phyloP scores from a whole-genome alignment of 2,329 filamentous ascomycete genomes.

The Paecilomyces sp. region DNA sequence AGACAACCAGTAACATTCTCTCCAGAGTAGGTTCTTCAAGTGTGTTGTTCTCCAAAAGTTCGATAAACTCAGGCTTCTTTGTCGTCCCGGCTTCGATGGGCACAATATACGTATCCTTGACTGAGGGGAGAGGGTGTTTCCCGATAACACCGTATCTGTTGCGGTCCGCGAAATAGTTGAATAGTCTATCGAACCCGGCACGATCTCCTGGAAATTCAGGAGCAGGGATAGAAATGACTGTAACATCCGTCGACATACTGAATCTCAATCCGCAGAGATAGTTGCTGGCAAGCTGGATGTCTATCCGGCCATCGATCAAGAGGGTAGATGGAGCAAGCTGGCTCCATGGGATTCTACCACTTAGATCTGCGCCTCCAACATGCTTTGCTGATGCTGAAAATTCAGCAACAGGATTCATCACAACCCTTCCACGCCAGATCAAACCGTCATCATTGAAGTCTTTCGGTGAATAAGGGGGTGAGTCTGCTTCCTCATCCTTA shows the following conservation, averaged over 20 bases:
- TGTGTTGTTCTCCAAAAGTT: constrained; percentile 77
- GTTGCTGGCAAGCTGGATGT: constrained; percentile 74
- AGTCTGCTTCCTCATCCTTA: constrained; percentile 72
- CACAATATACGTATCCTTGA: constrained; percentile 86
- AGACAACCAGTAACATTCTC: constrained; percentile 72
- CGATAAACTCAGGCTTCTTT: constrained; percentile 73
- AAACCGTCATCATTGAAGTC: constrained; percentile 65
- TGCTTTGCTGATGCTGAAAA: constrained; percentile 73
- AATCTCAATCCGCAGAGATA: constrained; percentile 85
- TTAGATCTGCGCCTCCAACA: constrained; percentile 76
- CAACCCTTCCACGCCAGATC: constrained; percentile 69
- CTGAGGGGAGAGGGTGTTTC: constrained; percentile 64
- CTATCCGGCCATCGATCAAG: constrained; percentile 63
- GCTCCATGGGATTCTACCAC: constrained; percentile 60
- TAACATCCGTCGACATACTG: constrained; percentile 73
- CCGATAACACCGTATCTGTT: constrained; percentile 82
- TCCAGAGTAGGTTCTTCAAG: constrained; percentile 66
- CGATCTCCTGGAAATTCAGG: constrained; percentile 53
- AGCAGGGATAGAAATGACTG: constrained; percentile 65
- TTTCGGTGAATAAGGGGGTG: constrained; percentile 74
- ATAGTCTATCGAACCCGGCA: constrained; percentile 65
- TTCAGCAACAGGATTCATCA: constrained; percentile 70
- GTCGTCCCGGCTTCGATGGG: constrained; percentile 67
- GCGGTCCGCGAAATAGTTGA: constrained; percentile 77
- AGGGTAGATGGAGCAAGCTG: constrained; percentile 63